Conservation (phyloP, 2,329 filamentous ascomycete genomes). For the Knufia fluminis region DNA sequence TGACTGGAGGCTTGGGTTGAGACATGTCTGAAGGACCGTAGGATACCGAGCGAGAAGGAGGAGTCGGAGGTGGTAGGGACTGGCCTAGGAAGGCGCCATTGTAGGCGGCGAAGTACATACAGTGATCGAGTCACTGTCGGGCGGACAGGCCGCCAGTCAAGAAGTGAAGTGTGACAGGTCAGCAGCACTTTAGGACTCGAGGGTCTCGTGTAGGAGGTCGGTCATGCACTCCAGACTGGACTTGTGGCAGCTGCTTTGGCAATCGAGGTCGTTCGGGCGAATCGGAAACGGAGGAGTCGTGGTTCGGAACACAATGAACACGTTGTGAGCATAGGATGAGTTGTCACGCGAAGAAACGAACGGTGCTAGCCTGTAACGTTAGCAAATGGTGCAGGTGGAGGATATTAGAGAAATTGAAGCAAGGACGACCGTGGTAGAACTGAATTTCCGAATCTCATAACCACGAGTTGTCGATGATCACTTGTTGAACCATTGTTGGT, state of each 20-base stretch:
- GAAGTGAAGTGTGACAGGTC: not conserved
- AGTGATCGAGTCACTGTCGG: conserved; percentile 2
- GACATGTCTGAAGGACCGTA: not conserved
- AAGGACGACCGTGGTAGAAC: not conserved
- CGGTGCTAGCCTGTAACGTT: not conserved
- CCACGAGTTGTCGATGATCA: too few relatives aligned
- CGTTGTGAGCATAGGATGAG: not conserved
- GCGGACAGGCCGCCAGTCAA: not conserved
- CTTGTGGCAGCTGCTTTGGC: not conserved
- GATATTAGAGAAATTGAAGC: not conserved
- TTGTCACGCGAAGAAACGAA: not conserved
- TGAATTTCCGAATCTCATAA: not conserved
- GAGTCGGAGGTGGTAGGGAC: not conserved
- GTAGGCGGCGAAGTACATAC: conserved; percentile 8
- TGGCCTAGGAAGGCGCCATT: conserved; percentile 18
- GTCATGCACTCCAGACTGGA: not conserved
- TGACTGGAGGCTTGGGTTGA: conserved; percentile 22
- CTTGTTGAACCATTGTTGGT: not conserved
- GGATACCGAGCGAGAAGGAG: conserved; percentile 15
- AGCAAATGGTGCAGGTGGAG: not conserved
- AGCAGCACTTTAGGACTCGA: not conserved
- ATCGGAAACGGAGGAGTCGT: not conserved
- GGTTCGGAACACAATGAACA: not conserved
- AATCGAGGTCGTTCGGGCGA: not conserved
- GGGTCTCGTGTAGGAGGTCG: not conserved